A percentile compares a stretch with the other conserved stretches of the same genome.
Evolutionary conservation across 108 stramenopile genomes (phyloP).

Genomic region (Hondaea fermentalgiana): DNA sequence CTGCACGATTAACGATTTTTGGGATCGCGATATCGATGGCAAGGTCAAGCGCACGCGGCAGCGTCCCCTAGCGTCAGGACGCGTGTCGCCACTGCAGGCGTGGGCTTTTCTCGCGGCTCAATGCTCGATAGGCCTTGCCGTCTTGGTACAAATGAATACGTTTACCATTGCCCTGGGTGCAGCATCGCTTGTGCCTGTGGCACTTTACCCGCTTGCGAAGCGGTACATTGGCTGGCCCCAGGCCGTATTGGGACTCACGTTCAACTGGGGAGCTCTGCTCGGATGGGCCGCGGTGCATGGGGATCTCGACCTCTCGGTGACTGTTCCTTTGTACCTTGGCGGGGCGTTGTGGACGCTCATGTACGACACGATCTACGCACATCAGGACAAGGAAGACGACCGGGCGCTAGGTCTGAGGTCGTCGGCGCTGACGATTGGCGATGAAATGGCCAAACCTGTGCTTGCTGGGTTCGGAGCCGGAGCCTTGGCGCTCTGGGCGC

Average conservation of each 20-base stretch:
- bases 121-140: slow-evolving; percentile 67
- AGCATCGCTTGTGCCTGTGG: slow-evolving; percentile 78
- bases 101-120: slow-evolving; percentile 70
- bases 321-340: slow-evolving; percentile 70
- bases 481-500: not conserved
- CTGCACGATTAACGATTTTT: slow-evolving; percentile 97
- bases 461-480: slow-evolving; percentile 37
- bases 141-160: slow-evolving; percentile 70
- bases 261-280: slow-evolving; percentile 96
- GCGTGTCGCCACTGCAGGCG: slow-evolving; percentile 59
- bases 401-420: slow-evolving; percentile 70
- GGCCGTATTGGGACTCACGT: slow-evolving; percentile 82
- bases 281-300: slow-evolving; percentile 65
- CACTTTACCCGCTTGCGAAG: slow-evolving; percentile 86
- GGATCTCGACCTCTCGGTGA: slow-evolving; percentile 53
- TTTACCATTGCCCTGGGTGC: slow-evolving; percentile 61
- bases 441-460: slow-evolving; percentile 55
- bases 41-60: slow-evolving; percentile 67
- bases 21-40: slow-evolving; percentile 81
- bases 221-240: slow-evolving; percentile 86
- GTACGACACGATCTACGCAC: slow-evolving; percentile 96
- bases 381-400: slow-evolving; percentile 93
- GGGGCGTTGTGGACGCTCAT: slow-evolving; percentile 89
- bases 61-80: slow-evolving; percentile 78
- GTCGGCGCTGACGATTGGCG: slow-evolving; percentile 80